Evolutionary conservation across 2,329 filamentous ascomycete species (phyloP), one percentile per base, ranked within the genome.

Genomic region (Exophiala oligosperma): DNA sequence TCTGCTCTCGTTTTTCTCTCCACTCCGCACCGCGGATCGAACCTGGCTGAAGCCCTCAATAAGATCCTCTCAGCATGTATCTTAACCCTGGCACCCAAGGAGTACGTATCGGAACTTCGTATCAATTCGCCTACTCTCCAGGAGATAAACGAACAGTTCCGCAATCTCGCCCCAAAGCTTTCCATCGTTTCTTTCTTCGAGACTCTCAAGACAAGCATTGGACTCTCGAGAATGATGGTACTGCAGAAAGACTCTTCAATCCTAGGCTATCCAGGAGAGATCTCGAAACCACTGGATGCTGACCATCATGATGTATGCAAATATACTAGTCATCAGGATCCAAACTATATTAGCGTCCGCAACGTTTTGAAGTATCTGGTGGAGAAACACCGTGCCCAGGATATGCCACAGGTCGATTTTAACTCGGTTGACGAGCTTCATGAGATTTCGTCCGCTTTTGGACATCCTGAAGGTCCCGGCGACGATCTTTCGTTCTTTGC

Each of bases 141-240:
- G 48, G 66, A 71, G 3, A 72, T 80, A 53, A 81, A 81, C 61
- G 75, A 79, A 3, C 63, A 72, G 21, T 81, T 81, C 59, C 73
- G 73, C 0, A 71, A 78, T 49, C 64, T 73, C 55, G 70, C 72
- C 0, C 61, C 66, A 3, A 63, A 68, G 14, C 57, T 79, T 1
- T 60, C 69, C 1, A 65, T 80, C 4, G 72, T 71, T 63, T 80
- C 77, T 0, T 81, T 80, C 61, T 80, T 77, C 60, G 79, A 81
- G 58, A 49, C 52, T 8, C 11, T 29, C 3, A 79, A 75, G 23
- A 66, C 69, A 4, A 64, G n/a, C 11, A 44, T 49, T 8, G 52
- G 52, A 38, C 1, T 44, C 5, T 35, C 24, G 11, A 24, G 24
- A 11, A 28, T 48, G 5, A 29, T 54, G 28, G 40, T 54, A 2